phyloP scores from a whole-genome alignment of 441 rosid species.

The Breynia disticha region DNA sequence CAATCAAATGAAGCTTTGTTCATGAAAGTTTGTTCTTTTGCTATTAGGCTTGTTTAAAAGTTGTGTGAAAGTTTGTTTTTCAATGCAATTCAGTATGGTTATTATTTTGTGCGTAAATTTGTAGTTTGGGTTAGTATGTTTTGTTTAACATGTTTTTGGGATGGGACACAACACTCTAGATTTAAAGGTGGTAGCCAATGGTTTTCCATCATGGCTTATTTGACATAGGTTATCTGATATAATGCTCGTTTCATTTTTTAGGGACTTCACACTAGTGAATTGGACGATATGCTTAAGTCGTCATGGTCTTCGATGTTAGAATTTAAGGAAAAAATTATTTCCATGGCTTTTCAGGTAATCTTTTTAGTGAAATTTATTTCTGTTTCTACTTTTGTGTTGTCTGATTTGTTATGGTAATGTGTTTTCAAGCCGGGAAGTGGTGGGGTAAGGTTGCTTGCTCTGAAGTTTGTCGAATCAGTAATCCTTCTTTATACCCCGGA shows the following conservation, averaged over 20 bases:
- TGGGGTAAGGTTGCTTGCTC: constrained; percentile 66
- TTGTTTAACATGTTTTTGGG: neutral
- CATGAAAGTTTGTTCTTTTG: too few species aligned
- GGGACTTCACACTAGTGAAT: constrained; percentile 70
- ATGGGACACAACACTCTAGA: too few species aligned
- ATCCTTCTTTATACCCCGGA: constrained; percentile 89
- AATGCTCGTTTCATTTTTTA: constrained; percentile 8
- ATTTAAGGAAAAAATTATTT: constrained; percentile 79
- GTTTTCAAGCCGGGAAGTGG: constrained; percentile 67
- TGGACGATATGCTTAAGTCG: constrained; percentile 56
- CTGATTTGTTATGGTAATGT: constrained; percentile 25
- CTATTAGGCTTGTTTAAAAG: too few species aligned
- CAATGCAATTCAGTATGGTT: too few species aligned
- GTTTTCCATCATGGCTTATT: neutral
- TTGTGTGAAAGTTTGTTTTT: too few species aligned
- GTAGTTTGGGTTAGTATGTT: neutral
- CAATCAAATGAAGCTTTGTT: too few species aligned
- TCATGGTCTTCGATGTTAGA: constrained; percentile 83
- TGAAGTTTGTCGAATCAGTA: constrained; percentile 88
- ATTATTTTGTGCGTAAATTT: neutral
- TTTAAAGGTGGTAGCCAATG: neutral
- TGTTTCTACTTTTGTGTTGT: constrained; percentile 14
- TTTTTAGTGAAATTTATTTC: constrained; percentile 9
- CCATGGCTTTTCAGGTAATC: constrained; percentile 70
- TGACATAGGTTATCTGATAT: neutral